Conservation (phyloP, 257 asterid species). For the Nicotiana tomentosiformis region DNA sequence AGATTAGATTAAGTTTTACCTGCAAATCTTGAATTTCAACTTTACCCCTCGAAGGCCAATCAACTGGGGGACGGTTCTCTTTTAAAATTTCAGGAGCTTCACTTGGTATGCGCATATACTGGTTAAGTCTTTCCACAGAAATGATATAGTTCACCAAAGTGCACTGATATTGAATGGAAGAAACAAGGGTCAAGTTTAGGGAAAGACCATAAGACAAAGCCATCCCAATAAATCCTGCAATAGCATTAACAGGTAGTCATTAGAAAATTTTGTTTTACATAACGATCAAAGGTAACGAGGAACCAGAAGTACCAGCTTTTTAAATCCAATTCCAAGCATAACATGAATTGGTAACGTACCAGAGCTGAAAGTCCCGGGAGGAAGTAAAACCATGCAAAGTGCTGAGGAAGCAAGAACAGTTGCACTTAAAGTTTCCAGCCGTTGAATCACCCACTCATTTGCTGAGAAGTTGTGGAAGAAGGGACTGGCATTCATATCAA, state of each 20-base stretch:
- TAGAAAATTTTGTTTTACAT: background rate
- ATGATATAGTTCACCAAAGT: conserved; percentile 66
- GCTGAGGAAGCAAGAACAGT: conserved; percentile 56
- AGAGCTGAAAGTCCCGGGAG: conserved; percentile 9
- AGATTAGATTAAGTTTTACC: conserved; percentile 29
- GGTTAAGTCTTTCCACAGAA: conserved; percentile 85
- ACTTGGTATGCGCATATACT: conserved; percentile 50
- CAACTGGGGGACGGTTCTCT: conserved; percentile 43
- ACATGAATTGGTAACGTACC: conserved; percentile 42
- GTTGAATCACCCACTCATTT: conserved; percentile 89
- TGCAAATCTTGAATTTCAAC: conserved; percentile 65
- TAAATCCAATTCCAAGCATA: conserved; percentile 43
- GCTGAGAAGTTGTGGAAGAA: conserved; percentile 67
- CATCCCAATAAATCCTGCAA: conserved; percentile 76
- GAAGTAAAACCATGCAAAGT: conserved; percentile 22
- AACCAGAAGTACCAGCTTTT: conserved; percentile 41
- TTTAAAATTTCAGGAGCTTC: conserved; percentile 77
- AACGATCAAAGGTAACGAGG: background rate
- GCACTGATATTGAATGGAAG: conserved; percentile 70
- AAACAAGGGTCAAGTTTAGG: conserved; percentile 58
- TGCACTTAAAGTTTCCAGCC: conserved; percentile 37
- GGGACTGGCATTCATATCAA: conserved; percentile 73
- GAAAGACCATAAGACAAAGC: conserved; percentile 82
- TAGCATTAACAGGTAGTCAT: background rate
- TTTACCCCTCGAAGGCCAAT: conserved; percentile 76